These are phyloP conservation scores for Phoenix roebelenii DNA, from an alignment of 176 grass and related monocot genomes.

Conservation along the genomic window DNA sequence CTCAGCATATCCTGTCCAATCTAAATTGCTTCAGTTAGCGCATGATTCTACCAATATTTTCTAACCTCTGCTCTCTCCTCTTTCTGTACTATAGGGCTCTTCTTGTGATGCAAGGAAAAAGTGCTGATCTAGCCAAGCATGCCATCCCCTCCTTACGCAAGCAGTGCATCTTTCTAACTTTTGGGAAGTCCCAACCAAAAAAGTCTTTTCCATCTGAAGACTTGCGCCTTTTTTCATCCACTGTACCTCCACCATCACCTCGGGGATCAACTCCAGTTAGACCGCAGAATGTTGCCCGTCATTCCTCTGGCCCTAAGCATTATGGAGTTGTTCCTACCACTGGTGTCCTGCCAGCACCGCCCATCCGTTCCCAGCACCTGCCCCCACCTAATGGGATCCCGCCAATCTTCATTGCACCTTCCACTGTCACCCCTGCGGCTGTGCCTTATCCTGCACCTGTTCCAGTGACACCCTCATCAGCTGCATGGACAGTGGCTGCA, in stretches of 20 bases:
- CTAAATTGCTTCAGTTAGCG: too few species aligned
- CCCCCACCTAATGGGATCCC: conserved; percentile 11
- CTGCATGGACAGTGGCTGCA: conserved; percentile 42
- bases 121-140: conserved; percentile 53
- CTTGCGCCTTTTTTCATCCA: conserved; percentile 21
- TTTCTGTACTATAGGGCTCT: conserved; percentile 34
- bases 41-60: background rate
- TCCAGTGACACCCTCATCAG: background rate
- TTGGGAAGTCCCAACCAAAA: conserved; percentile 53
- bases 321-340: conserved; percentile 29
- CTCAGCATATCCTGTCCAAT: too few species aligned
- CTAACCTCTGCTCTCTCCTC: background rate
- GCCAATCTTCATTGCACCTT: conserved; percentile 42
- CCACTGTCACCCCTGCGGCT: conserved; percentile 24
- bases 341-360: conserved; percentile 11
- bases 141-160: conserved; percentile 45
- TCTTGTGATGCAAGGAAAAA: conserved; percentile 58
- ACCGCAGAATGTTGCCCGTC: conserved; percentile 20
- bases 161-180: conserved; percentile 48
- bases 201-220: conserved; percentile 30
- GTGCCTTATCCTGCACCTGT: conserved; percentile 6
- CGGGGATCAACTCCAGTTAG: conserved; percentile 41
- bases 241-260: conserved; percentile 28
- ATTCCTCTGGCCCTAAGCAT: conserved; percentile 39
- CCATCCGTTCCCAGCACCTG: background rate